phyloP scores from a whole-genome alignment of 371 early-diverging fungal genomes.

The Lichtheimia ornata region DNA sequence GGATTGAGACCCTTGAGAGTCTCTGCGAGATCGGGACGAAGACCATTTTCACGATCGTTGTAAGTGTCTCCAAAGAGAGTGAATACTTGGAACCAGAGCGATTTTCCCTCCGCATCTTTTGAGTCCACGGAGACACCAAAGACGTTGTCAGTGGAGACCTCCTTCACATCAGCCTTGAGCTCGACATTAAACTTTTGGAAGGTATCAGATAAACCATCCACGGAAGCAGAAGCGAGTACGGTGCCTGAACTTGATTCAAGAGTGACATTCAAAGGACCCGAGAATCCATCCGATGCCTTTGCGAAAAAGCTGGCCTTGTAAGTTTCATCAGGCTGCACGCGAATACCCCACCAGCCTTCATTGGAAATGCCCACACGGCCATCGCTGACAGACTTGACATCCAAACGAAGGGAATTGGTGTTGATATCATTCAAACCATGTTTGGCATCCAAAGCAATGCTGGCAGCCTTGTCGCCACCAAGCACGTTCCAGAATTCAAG shows the following conservation, averaged over 20 bases:
- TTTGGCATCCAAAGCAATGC: slow-evolving; percentile 3
- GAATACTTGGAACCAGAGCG: slow-evolving; percentile 24
- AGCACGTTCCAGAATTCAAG: slow-evolving; percentile 13
- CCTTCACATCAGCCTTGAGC: slow-evolving; percentile 8
- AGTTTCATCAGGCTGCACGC: slow-evolving; percentile 19
- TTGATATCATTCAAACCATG: slow-evolving; percentile 17
- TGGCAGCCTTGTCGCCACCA: slow-evolving; percentile 6
- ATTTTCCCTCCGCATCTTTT: slow-evolving; percentile 11
- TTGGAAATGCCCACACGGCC: slow-evolving; percentile 23
- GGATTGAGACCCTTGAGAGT: slow-evolving; percentile 17
- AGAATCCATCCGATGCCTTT: slow-evolving; percentile 13
- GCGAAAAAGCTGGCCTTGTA: slow-evolving; percentile 23
- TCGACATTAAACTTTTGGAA: slow-evolving; percentile 21
- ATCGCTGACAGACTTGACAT: slow-evolving; percentile 5
- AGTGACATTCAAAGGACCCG: slow-evolving; percentile 21
- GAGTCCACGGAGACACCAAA: slow-evolving; percentile 20
- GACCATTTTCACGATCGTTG: slow-evolving; percentile 25
- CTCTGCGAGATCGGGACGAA: slow-evolving; percentile 22
- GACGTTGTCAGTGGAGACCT: slow-evolving; percentile 15
- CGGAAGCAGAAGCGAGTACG: slow-evolving; percentile 11
- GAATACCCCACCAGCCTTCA: slow-evolving; percentile 25
- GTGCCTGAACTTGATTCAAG: slow-evolving; percentile 13
- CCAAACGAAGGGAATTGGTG: slow-evolving; percentile 23
- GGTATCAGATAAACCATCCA: slow-evolving; percentile 1
- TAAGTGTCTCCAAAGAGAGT: slow-evolving; percentile 29